phyloP scores from a whole-genome alignment of 2,329 filamentous ascomycete species.

The Acrocalymma vagum region DNA sequence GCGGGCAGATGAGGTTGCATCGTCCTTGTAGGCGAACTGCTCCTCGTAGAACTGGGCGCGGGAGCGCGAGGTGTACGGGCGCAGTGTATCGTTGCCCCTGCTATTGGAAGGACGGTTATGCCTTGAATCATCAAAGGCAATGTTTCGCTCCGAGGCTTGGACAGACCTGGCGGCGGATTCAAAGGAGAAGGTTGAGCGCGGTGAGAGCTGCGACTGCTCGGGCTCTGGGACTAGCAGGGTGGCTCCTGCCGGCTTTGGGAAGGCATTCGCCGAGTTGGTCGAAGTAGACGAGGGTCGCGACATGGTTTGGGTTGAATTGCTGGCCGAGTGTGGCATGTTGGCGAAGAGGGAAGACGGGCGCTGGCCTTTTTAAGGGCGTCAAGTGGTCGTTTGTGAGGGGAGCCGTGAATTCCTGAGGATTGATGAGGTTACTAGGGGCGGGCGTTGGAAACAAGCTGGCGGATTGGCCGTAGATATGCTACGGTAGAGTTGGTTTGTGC shows the following conservation, averaged over 20 bases:
- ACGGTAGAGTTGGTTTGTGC: conserved; percentile 29
- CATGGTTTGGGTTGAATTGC: conserved; percentile 43
- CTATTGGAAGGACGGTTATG: conserved; percentile 18
- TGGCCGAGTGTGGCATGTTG: conserved; percentile 46
- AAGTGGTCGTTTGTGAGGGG: conserved; percentile 20
- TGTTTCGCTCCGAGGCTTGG: conserved; percentile 25
- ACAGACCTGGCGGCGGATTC: conserved; percentile 42
- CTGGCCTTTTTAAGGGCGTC: conserved; percentile 1
- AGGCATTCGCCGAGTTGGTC: conserved; percentile 40
- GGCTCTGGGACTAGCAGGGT: conserved; percentile 38
- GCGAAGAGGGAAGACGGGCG: conserved; percentile 2
- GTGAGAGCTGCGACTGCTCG: conserved; percentile 38
- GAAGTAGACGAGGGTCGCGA: conserved; percentile 47
- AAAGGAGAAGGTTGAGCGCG: conserved; percentile 48
- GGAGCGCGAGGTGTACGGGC: conserved; percentile 33
- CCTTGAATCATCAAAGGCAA: conserved; percentile 19
- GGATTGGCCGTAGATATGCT: conserved; percentile 35
- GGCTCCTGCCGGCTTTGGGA: conserved; percentile 44
- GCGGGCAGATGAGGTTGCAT: conserved; percentile 42
- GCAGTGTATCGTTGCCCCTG: conserved; percentile 9
- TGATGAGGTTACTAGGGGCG: conserved; percentile 23
- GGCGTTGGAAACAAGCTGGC: no score
- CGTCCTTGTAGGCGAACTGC: conserved; percentile 48
- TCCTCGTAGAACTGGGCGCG: conserved; percentile 49
- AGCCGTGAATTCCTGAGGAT: conserved; percentile 32